Evolutionary conservation across 129 eudicot genomes (phyloP).

Genomic region (Arctium lappa): DNA sequence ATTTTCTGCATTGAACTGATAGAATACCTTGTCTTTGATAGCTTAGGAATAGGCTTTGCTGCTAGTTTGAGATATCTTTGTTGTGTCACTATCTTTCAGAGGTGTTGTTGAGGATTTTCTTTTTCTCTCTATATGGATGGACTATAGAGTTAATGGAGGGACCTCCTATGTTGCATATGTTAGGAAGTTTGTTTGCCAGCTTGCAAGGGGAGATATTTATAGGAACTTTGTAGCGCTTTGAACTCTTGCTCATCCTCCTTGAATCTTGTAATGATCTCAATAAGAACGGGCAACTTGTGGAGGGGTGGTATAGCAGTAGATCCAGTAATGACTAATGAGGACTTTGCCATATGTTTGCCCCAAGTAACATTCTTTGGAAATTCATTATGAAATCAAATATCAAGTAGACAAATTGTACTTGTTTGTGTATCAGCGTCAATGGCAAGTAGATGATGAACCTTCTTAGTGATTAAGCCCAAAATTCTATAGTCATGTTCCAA

Average conservation of each 20-base stretch:
- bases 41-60: constrained; percentile 5
- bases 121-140: background rate
- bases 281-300: background rate
- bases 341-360: background rate
- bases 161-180: background rate
- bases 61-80: constrained; percentile 14
- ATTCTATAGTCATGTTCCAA: background rate
- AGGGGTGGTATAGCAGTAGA: background rate
- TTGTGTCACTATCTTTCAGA: background rate
- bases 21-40: background rate
- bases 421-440: background rate
- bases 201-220: background rate
- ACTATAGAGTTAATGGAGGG: background rate
- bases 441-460: background rate
- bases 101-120: background rate
- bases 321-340: background rate
- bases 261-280: constrained; percentile 8
- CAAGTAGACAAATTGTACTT: background rate
- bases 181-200: background rate
- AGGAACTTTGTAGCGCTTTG: background rate
- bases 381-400: background rate
- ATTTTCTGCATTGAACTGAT: background rate
- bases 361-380: background rate
- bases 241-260: background rate
- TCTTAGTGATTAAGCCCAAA: background rate